A percentile compares a stretch with the other conserved stretches of the same genome.
phyloP scores from a whole-genome alignment of 2,329 filamentous ascomycete genomes.

The Macrophomina tecta region DNA sequence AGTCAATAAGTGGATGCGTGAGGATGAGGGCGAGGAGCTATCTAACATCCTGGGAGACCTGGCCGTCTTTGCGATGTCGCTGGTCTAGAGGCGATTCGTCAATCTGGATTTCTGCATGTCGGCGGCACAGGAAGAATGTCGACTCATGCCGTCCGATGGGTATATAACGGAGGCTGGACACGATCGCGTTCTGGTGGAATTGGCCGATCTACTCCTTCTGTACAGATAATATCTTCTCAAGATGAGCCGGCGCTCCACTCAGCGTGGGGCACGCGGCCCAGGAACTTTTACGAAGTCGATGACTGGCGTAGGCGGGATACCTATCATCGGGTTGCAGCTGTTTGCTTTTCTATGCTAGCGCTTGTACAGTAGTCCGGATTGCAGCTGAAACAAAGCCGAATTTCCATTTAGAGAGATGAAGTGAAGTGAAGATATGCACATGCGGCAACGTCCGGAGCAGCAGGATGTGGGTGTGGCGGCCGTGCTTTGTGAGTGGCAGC shows the following conservation, averaged over 20 bases:
- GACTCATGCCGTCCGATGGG: background rate
- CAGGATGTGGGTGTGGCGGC: background rate
- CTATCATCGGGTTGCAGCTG: constrained; percentile 22
- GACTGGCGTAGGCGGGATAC: constrained; percentile 24
- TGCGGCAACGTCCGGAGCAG: background rate
- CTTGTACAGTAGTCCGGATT: constrained; percentile 8
- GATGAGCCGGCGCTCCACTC: constrained; percentile 8
- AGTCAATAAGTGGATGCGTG: constrained; percentile 36
- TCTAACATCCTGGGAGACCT: constrained; percentile 39
- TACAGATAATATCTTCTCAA: constrained; percentile 19
- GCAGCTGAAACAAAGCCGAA: background rate
- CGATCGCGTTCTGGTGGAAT: constrained; percentile 9
- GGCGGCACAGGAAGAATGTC: too few relatives aligned
- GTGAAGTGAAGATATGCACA: background rate
- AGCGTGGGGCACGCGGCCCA: constrained; percentile 3
- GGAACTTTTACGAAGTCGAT: constrained; percentile 26
- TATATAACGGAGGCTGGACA: constrained; percentile 21
- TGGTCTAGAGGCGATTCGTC: background rate
- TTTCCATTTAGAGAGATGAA: background rate
- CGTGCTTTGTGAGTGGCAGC: constrained; percentile 5
- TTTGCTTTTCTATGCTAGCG: constrained; percentile 12
- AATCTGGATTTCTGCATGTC: background rate
- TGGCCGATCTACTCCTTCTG: constrained; percentile 22
- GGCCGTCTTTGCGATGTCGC: constrained; percentile 28
- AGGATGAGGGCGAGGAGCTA: constrained; percentile 42